A percentile compares a stretch with the other conserved stretches of the same genome.
Evolutionary conservation across 2,329 filamentous ascomycete genomes (phyloP).

Genomic region (Xenoacremonium recifei): DNA sequence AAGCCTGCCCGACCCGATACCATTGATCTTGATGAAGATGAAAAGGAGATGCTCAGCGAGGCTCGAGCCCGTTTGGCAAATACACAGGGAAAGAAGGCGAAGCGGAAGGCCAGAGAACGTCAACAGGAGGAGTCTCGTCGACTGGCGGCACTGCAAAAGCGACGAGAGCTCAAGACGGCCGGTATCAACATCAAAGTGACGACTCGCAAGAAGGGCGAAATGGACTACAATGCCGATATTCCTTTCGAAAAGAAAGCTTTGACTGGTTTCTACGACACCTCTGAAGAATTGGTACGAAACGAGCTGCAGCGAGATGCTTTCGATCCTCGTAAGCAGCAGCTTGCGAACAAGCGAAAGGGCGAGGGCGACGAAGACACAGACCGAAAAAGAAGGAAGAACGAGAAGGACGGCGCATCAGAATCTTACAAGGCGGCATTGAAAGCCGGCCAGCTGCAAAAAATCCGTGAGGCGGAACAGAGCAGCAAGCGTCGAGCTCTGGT

Average conservation of each 20-base stretch:
- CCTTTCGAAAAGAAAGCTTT: slow-evolving; percentile 93
- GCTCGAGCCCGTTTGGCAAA: slow-evolving; percentile 94
- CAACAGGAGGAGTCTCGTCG: slow-evolving; percentile 93
- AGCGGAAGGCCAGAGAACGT: slow-evolving; percentile 92
- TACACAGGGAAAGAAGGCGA: slow-evolving; percentile 98
- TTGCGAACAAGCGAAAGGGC: slow-evolving; percentile 89
- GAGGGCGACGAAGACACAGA: slow-evolving; percentile 81
- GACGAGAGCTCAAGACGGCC: slow-evolving; percentile 92
- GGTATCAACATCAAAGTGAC: slow-evolving; percentile 97
- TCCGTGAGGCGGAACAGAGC: slow-evolving; percentile 94
- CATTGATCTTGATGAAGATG: slow-evolving; percentile 96
- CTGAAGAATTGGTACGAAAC: slow-evolving; percentile 76
- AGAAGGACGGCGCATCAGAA: slow-evolving; percentile 76
- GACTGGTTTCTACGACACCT: slow-evolving; percentile 89
- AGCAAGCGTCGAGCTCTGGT: slow-evolving; percentile 85
- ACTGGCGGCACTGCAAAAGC: slow-evolving; percentile 88
- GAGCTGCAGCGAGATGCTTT: slow-evolving; percentile 82
- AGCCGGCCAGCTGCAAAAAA: slow-evolving; percentile 90
- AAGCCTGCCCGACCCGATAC: slow-evolving; percentile 95
- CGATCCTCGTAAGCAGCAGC: slow-evolving; percentile 88
- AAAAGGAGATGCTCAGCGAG: slow-evolving; percentile 99
- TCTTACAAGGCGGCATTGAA: slow-evolving; percentile 86
- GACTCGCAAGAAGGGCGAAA: slow-evolving; percentile 89
- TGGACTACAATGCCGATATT: slow-evolving; percentile 99
- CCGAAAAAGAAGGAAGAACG: slow-evolving; percentile 85